Base-by-base conservation (phyloP, 192 early-diverging fungal species). In the Podila horticola region DNA sequence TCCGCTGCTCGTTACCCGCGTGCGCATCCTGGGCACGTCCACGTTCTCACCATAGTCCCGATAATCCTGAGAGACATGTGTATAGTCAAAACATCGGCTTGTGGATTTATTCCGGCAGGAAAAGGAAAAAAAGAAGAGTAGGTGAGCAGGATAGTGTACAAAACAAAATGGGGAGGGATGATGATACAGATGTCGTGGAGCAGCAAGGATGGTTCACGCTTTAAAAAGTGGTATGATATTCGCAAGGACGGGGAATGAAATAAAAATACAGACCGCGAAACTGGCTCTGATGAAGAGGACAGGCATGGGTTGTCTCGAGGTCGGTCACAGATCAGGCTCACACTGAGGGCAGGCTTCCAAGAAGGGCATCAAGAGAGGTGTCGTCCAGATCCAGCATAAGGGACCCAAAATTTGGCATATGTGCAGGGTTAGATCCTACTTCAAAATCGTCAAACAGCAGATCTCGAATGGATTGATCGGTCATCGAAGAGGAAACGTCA, bases 71-170 rank as follows among this genome's bases (percentile, higher is more conserved):
- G 41, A 12, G 41, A 45, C 41, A 45, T 15, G 15, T 45, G 41
- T 13, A 45, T 13, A 17, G 41, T 45, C 41, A 45, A 15, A 22
- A 24, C 31, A 12, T 51, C 12, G n/a, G 33, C 45, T 48, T 30
- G 17, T 65, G 38, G 64, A 48, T 66, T 66, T 66, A 66, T 66
- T 66, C 64, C 45, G 64, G 28, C 64, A 30, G 24, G 41, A 65
- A 45, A 41, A n/a, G n/a, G 20, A 29, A 49, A 48, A 45, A 66
- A 66, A 19, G 51, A 50, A 66, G 24, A 48, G 45, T 49, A 51
- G 45, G 24, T 28, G 64, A 66, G 29, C 45, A 64, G 36, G 62
- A 51, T 51, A 28, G 64, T 20, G 30, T 30, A 20, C 48, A 33
- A 65, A 28, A 66, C 36, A 50, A 66, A 48, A 20, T n/a, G 5